These are phyloP conservation scores for Lasiodiplodia sp. DNA, from an alignment of 2,329 filamentous ascomycete species.

Conservation along the genomic window DNA sequence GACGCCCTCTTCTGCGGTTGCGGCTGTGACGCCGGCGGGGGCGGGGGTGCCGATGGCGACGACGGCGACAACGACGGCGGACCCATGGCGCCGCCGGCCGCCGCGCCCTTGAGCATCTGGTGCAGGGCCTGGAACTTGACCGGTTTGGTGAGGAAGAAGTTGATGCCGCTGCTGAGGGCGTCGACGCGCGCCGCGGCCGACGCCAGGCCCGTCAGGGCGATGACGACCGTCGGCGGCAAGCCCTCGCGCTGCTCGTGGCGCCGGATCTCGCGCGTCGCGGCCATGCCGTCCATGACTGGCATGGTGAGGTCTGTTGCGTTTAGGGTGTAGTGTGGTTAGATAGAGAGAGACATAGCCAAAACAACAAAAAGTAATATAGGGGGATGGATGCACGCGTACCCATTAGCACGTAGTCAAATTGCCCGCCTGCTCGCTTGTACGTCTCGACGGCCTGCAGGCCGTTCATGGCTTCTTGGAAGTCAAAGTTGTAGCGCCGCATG, in stretches of 20 bases:
- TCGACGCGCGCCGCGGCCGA: constrained; percentile 38
- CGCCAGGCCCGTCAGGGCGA: constrained; percentile 43
- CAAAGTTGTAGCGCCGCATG: constrained; percentile 38
- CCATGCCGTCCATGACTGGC: constrained; percentile 48
- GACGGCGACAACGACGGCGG: background rate
- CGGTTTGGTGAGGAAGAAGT: constrained; percentile 45
- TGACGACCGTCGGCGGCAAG: constrained; percentile 33
- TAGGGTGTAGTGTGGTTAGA: background rate
- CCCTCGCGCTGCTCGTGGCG: constrained; percentile 38
- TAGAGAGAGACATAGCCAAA: background rate
- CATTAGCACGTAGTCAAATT: constrained; percentile 43
- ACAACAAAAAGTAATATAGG: too few species aligned
- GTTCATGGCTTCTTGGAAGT: constrained; percentile 41
- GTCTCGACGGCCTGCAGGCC: constrained; percentile 41
- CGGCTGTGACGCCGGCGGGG: too few species aligned
- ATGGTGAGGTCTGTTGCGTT: constrained; percentile 43
- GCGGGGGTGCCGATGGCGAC: too few species aligned
- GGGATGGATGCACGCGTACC: constrained; percentile 30
- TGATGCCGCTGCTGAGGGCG: constrained; percentile 40
- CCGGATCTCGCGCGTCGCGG: constrained; percentile 43
- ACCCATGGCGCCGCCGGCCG: background rate
- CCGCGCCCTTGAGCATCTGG: constrained; percentile 22
- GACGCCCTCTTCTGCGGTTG: background rate
- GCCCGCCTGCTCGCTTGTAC: constrained; percentile 34
- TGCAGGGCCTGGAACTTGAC: constrained; percentile 39